phyloP scores from a whole-genome alignment of 176 grass and related monocot genomes.

The Calamus simplicifolius region DNA sequence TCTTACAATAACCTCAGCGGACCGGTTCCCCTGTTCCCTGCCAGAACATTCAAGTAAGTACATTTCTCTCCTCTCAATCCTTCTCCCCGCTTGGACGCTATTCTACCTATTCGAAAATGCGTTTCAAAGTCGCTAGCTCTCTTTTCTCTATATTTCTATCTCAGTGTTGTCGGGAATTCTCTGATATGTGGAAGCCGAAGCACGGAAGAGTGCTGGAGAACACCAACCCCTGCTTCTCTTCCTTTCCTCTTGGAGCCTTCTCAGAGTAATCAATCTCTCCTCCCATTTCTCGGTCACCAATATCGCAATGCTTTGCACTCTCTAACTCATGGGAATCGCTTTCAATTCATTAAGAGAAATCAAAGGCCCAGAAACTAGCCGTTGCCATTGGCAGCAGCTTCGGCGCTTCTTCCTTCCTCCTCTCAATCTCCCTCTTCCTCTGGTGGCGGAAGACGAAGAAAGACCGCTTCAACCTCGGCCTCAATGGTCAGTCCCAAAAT shows the following conservation, averaged over 20 bases:
- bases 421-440: constrained; percentile 43
- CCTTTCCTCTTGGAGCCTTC: constrained; percentile 65
- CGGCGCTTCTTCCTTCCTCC: constrained; percentile 47
- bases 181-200: constrained; percentile 63
- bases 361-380: constrained; percentile 51
- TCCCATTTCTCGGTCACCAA: not conserved
- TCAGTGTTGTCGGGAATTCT: constrained; percentile 83
- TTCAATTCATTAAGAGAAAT: constrained; percentile 28
- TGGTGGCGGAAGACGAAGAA: constrained; percentile 50
- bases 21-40: constrained; percentile 58
- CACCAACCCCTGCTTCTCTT: constrained; percentile 27
- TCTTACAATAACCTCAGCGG: constrained; percentile 94
- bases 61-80: not conserved
- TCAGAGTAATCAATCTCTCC: constrained; percentile 20
- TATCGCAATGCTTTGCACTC: no score
- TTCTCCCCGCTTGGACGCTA: not conserved
- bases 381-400: constrained; percentile 65
- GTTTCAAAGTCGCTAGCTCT: no score
- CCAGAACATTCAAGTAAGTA: constrained; percentile 78
- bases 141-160: not conserved
- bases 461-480: constrained; percentile 44
- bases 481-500: constrained; percentile 37
- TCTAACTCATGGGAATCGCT: no score
- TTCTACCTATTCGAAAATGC: constrained; percentile 12
- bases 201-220: constrained; percentile 47